Conservation (phyloP, 2,329 filamentous ascomycete species). For the Fusarium penzigii region DNA sequence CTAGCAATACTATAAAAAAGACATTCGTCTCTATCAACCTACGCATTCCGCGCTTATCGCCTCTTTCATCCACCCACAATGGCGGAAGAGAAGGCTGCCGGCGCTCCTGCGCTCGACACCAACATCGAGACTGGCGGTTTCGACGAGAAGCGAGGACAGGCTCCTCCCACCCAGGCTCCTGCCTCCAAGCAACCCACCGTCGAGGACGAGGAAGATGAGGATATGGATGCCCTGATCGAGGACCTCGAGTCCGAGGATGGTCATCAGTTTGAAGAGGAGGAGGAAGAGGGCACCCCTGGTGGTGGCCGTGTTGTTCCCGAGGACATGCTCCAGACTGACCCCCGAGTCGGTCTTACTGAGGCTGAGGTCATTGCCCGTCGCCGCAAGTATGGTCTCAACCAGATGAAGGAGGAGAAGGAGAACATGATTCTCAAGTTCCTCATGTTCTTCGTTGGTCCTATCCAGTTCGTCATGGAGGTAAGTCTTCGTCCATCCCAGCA, state of each 20-base stretch:
- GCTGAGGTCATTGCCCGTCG: constrained; percentile 64
- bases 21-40: constrained; percentile 13
- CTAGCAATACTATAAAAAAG: constrained; percentile 20
- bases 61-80: constrained; percentile 36
- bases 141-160: constrained; percentile 59
- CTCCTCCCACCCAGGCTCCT: constrained; percentile 33
- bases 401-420: constrained; percentile 90
- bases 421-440: constrained; percentile 82
- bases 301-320: constrained; percentile 68
- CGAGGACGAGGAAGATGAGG: constrained; percentile 71
- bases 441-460: constrained; percentile 82
- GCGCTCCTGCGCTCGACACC: constrained; percentile 61
- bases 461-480: constrained; percentile 85
- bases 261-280: constrained; percentile 65
- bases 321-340: constrained; percentile 76
- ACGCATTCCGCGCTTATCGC: constrained; percentile 19
- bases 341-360: constrained; percentile 69
- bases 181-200: constrained; percentile 41
- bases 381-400: constrained; percentile 79
- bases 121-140: constrained; percentile 66
- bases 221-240: constrained; percentile 84
- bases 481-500: constrained; percentile 31
- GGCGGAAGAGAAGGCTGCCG: constrained; percentile 56
- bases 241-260: constrained; percentile 84
- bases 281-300: constrained; percentile 45